Evolutionary conservation across 192 early-diverging fungal genomes (phyloP).

Genomic region (Backusella sp.): DNA sequence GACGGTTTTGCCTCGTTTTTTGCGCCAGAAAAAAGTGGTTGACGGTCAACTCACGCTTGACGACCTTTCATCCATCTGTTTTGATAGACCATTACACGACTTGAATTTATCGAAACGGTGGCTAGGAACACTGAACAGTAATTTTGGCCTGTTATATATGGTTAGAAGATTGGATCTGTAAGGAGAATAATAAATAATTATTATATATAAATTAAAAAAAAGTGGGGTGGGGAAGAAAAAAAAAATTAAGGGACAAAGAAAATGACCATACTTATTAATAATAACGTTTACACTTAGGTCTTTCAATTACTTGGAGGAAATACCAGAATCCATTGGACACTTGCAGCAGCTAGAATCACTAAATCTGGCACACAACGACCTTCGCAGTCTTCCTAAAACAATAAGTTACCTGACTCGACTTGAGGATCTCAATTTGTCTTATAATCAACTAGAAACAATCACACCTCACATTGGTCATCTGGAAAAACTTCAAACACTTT

Average conservation of each 20-base stretch:
- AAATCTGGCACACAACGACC: conserved; percentile 58
- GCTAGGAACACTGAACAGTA: background rate
- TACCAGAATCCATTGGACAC: conserved; percentile 76
- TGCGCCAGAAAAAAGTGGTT: background rate
- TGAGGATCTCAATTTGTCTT: conserved; percentile 58
- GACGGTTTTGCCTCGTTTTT: background rate
- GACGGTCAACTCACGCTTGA: background rate
- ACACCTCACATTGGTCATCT: conserved; percentile 61
- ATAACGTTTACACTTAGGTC: conserved; percentile 49
- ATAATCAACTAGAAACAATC: conserved; percentile 61
- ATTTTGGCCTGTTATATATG: conserved; percentile 7
- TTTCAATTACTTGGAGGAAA: conserved; percentile 63
- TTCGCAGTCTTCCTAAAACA: conserved; percentile 63
- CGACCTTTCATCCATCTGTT: background rate
- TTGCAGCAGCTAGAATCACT: conserved; percentile 63
- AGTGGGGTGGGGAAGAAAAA: background rate
- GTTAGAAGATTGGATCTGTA: conserved; percentile 17
- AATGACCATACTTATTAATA: background rate
- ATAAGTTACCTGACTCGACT: conserved; percentile 69
- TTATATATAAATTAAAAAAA: background rate
- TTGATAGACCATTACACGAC: background rate
- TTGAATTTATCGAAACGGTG: conserved; percentile 3
- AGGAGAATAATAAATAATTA: background rate
- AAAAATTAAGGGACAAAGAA: background rate
- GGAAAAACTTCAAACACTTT: conserved; percentile 59